Base-by-base conservation (phyloP, 2,329 filamentous ascomycete genomes). In the Clarireedia paspali region DNA sequence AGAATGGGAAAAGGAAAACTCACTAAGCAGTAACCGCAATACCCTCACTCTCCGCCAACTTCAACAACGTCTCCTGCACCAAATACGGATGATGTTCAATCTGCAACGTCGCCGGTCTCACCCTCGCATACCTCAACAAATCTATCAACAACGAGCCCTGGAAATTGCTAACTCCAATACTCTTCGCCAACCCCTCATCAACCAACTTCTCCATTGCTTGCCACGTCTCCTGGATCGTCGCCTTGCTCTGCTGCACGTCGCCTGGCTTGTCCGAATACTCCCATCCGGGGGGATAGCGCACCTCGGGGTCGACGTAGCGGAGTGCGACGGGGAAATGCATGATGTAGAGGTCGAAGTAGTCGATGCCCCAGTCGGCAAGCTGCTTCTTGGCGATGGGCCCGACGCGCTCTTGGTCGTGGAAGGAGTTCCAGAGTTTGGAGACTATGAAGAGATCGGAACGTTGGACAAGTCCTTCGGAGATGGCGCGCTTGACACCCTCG, bases 41-140 rank as follows among this genome's bases (percentile, higher is more conserved):
- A 59, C 83, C 82, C 74, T 90, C 79, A 53, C 75, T 73, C 75
- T 87, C 78, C 65, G 85, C 86, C 51, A 89, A 82, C 66, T 82
- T 75, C 66, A 94, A 71, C 52, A 95, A 81, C 53, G 83, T 79
- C 58, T 77, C 72, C 78, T 95, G 89, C 59, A 88, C 85, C 57
- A 92, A 82, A 79, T 91, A 94, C 26, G 89, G 89, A 79, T 95
- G 90, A 76, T 92, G 88, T 78, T 95, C 89, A 72, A 95, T 85
- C 78, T 95, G 90, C 59, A 94, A 84, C 42, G 87, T 85, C 40
- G 88, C 86, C 7, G 89, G 88, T 46, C 78, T 78, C 72, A 90
- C 81, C 66, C 80, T 82, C 60, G 88, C 88, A 73, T 91, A 89
- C 66, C 87, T 83, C 68, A 92, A 79, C 63, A 91, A 75, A 72